Percentiles rank a stretch among this genome's conserved stretches.
phyloP scores from a whole-genome alignment of 2,329 filamentous ascomycete genomes.

The Trichophyton simii region DNA sequence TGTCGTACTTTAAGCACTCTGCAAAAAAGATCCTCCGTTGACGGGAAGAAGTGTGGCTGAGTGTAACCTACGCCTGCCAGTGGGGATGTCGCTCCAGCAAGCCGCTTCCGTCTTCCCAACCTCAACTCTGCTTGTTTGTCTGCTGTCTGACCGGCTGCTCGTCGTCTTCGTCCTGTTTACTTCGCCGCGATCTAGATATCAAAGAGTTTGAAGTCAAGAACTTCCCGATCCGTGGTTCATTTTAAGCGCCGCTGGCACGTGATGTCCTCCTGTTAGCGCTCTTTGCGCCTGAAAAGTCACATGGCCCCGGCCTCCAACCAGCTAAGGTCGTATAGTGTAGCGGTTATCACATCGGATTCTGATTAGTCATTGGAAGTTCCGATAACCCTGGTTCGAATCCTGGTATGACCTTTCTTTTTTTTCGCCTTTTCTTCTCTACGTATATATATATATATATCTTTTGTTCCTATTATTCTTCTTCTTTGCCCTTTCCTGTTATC shows the following conservation, averaged over 20 bases:
- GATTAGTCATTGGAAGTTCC: slow-evolving; percentile 1
- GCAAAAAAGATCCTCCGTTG: slow-evolving; percentile 1
- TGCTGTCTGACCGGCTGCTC: background rate
- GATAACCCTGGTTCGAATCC: slow-evolving; percentile 5
- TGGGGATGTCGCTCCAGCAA: background rate
- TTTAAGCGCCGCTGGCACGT: background rate
- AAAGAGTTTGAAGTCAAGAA: slow-evolving; percentile 1
- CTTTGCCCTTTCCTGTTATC: too few species aligned
- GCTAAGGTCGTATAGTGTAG: slow-evolving; percentile 2
- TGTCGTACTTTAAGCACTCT: slow-evolving; percentile 1
- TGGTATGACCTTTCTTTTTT: background rate
- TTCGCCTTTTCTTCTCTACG: background rate
- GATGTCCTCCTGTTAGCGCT: background rate
- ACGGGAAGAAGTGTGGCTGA: background rate
- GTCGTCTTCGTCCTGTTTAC: background rate
- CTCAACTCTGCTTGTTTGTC: background rate
- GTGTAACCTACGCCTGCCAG: background rate
- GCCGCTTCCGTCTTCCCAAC: background rate
- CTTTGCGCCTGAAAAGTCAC: background rate
- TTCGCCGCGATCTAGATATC: background rate
- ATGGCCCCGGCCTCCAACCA: background rate
- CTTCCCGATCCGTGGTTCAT: background rate
- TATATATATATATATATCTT: background rate
- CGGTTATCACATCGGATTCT: slow-evolving; percentile 4
- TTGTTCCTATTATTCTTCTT: background rate